Percentiles rank a stretch among this genome's conserved stretches.
These are phyloP conservation scores for Sporobolomyces roseus DNA, from an alignment of 768 basidiomycete genomes.

Conservation along the genomic window DNA sequence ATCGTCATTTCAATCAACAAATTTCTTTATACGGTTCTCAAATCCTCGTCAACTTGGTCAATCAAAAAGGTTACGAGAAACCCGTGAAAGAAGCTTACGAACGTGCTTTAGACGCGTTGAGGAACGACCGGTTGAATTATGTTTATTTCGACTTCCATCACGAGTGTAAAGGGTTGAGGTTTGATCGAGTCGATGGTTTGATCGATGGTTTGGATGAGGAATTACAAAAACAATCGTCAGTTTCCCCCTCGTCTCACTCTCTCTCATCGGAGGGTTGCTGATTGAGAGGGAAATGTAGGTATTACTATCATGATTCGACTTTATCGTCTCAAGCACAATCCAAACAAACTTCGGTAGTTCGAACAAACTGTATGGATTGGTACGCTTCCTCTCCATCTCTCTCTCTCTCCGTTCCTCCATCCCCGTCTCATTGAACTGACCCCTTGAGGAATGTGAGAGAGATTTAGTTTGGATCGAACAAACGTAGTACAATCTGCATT, in stretches of 20 bases:
- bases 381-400: too few relatives aligned
- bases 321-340: constrained; percentile 53
- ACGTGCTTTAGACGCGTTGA: constrained; percentile 63
- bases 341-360: constrained; percentile 70
- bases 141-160: constrained; percentile 96
- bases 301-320: constrained; percentile 64
- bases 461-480: constrained; percentile 84
- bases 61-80: constrained; percentile 85
- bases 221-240: constrained; percentile 65
- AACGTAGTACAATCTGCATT: constrained; percentile 92
- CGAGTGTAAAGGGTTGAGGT: constrained; percentile 90
- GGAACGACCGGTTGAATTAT: constrained; percentile 68
- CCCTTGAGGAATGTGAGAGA: too few relatives aligned
- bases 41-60: constrained; percentile 81
- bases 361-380: constrained; percentile 95
- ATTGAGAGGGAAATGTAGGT: constrained; percentile 53
- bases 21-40: constrained; percentile 70
- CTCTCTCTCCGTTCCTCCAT: too few relatives aligned
- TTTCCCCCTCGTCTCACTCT: constrained; percentile 8
- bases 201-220: constrained; percentile 72
- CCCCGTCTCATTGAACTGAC: too few relatives aligned
- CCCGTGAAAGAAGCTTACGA: constrained; percentile 96
- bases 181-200: constrained; percentile 82
- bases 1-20: constrained; percentile 69
- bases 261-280: not conserved